Base-by-base conservation (phyloP, 805 yeast genomes). In the Schwanniomyces polymorphus region DNA sequence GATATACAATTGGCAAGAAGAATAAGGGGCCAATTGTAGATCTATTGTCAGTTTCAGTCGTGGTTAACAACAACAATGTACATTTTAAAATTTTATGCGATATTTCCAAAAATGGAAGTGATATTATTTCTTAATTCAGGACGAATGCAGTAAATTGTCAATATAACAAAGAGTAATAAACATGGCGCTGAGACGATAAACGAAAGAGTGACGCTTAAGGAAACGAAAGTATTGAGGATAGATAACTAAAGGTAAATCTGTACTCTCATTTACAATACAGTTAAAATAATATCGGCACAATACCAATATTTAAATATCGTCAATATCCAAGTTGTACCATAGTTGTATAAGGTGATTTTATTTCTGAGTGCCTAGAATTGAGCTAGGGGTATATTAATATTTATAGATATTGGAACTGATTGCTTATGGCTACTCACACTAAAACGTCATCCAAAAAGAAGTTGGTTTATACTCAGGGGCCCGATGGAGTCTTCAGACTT, bases 1-100 rank as follows among this genome's bases (percentile, higher is more conserved):
- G 95, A 87, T 61, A 82, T 87, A 50, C 91, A 86, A 59, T 68
- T 87, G 53, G 94, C 94, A 3, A 76, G 94, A 68, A 74, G 92
- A 64, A 80, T 86, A 37, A 75, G 91, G 56, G 91, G 91, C 5
- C 76, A 60, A 41, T 26, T 44, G 16, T 44, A 38, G 29, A 12
- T 10, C 23, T 38, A 38, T 18, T 25, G 28, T 25, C 11, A 10
- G 29, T 26, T 14, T 10, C 14, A 25, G 16, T 21, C 12, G 8
- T n/a, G 5, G 8, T 12, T 25, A 11, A 9, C 11, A n/a, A 17
- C 26, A 26, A 26, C 16, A 6, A 37, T 2, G 16, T 17, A 11
- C 14, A 7, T 38, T 5, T 38, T 9, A 26, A n/a, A 25, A 5
- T 26, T 38, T 16, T 29, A 7, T 14, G 29, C 23, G 26, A 38